phyloP scores from a whole-genome alignment of 2,329 filamentous ascomycete genomes.

The Fusarium tjaetaba region DNA sequence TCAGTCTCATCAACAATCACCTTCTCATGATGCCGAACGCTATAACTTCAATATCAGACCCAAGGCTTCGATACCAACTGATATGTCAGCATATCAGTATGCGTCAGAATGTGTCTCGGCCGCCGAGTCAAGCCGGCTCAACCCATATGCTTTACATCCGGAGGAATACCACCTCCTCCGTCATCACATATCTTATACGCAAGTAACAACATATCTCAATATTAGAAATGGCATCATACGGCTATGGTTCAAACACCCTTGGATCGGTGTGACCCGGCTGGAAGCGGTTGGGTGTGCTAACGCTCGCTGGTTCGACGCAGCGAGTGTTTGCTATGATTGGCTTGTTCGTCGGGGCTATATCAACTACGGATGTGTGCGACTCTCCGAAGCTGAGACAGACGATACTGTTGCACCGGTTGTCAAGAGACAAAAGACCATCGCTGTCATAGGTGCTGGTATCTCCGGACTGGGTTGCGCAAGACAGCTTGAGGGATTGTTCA shows the following conservation, averaged over 20 bases:
- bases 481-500: constrained; percentile 87
- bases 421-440: constrained; percentile 74
- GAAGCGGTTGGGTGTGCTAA: constrained; percentile 94
- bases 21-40: constrained; percentile 48
- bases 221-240: constrained; percentile 94
- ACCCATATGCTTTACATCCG: constrained; percentile 86
- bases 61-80: constrained; percentile 83
- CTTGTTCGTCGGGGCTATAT: constrained; percentile 91
- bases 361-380: constrained; percentile 91
- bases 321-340: constrained; percentile 92
- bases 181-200: constrained; percentile 83
- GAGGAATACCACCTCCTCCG: constrained; percentile 85
- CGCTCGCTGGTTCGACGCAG: constrained; percentile 86
- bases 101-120: constrained; percentile 91
- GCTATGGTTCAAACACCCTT: constrained; percentile 87
- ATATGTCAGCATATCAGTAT: constrained; percentile 79
- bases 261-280: constrained; percentile 81
- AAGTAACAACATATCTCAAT: constrained; percentile 95
- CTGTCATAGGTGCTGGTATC: constrained; percentile 93
- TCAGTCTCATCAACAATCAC: constrained; percentile 33
- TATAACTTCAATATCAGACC: constrained; percentile 70
- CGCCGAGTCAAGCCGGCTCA: constrained; percentile 87
- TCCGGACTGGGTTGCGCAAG: constrained; percentile 91
- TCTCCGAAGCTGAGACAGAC: constrained; percentile 58
- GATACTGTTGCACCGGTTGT: constrained; percentile 49